Conservation (phyloP, 768 basidiomycete genomes). For the Pleurotus eryngii region DNA sequence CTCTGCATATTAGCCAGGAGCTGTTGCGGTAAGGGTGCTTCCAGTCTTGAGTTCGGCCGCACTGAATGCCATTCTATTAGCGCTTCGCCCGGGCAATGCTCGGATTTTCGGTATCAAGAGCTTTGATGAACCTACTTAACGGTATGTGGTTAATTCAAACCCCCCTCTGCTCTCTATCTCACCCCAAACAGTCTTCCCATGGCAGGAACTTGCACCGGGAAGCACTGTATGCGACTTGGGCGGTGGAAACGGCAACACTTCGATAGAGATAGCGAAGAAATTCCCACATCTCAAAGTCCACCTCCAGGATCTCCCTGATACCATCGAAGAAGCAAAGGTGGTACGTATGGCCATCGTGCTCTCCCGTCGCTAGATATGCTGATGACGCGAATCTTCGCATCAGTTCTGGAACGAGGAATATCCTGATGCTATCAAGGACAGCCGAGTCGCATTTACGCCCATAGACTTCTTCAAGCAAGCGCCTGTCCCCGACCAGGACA, state of each 20-base stretch:
- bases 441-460: constrained; percentile 13
- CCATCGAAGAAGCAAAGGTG: constrained; percentile 16
- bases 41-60: too few relatives aligned
- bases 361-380: not conserved
- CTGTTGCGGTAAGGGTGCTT: not conserved
- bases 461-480: constrained; percentile 15
- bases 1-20: not conserved
- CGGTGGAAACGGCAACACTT: constrained; percentile 24
- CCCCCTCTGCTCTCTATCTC: not conserved
- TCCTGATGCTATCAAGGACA: constrained; percentile 9
- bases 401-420: constrained; percentile 14
- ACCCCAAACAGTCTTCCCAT: constrained; percentile 20
- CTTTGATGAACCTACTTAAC: not conserved
- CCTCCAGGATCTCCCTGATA: constrained; percentile 24
- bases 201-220: constrained; percentile 18
- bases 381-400: not conserved
- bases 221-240: constrained; percentile 28
- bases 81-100: constrained; percentile 7
- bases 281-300: constrained; percentile 23
- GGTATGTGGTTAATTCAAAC: not conserved
- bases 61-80: not conserved
- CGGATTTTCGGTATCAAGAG: not conserved
- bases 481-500: constrained; percentile 9
- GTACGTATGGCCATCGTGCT: constrained; percentile 3
- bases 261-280: constrained; percentile 20